phyloP scores from a whole-genome alignment of 768 basidiomycete genomes.

The Tricholoma furcatifolium region DNA sequence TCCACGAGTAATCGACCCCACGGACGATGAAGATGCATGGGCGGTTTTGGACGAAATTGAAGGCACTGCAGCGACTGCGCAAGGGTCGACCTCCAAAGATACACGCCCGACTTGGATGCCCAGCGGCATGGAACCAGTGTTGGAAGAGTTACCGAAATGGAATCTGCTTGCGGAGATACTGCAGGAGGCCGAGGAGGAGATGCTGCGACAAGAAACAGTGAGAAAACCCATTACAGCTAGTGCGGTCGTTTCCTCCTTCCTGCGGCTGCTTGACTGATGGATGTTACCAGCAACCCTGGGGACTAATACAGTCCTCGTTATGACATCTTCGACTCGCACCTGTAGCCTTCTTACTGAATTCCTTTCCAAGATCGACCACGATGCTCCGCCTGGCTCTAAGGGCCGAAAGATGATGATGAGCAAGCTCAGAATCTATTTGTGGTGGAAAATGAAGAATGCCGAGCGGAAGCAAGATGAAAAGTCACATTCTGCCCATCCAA shows the following conservation, averaged over 20 bases:
- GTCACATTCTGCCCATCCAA: slow-evolving; percentile 24
- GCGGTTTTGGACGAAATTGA: slow-evolving; percentile 66
- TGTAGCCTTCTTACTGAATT: slow-evolving; percentile 78
- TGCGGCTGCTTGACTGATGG: background rate
- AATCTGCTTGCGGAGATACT: slow-evolving; percentile 78
- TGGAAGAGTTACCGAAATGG: slow-evolving; percentile 98
- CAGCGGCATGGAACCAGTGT: slow-evolving; percentile 74
- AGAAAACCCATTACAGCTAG: slow-evolving; percentile 24
- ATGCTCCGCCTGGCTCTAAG: slow-evolving; percentile 55
- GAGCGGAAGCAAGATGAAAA: slow-evolving; percentile 36
- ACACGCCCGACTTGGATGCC: slow-evolving; percentile 64
- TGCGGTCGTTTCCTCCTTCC: slow-evolving; percentile 9
- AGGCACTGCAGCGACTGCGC: slow-evolving; percentile 15
- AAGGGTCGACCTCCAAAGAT: slow-evolving; percentile 19
- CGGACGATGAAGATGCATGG: slow-evolving; percentile 75
- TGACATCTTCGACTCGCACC: slow-evolving; percentile 80
- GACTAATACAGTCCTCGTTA: slow-evolving; percentile 79
- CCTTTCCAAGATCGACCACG: slow-evolving; percentile 61
- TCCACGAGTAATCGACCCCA: slow-evolving; percentile 36
- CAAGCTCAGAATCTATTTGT: slow-evolving; percentile 70
- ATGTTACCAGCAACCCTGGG: slow-evolving; percentile 39
- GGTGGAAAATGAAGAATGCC: slow-evolving; percentile 69
- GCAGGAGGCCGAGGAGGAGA: slow-evolving; percentile 88
- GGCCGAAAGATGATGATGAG: slow-evolving; percentile 80
- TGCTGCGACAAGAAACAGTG: slow-evolving; percentile 56